phyloP scores from a whole-genome alignment of 2,329 filamentous ascomycete genomes.

The Epichloe gansuensis region DNA sequence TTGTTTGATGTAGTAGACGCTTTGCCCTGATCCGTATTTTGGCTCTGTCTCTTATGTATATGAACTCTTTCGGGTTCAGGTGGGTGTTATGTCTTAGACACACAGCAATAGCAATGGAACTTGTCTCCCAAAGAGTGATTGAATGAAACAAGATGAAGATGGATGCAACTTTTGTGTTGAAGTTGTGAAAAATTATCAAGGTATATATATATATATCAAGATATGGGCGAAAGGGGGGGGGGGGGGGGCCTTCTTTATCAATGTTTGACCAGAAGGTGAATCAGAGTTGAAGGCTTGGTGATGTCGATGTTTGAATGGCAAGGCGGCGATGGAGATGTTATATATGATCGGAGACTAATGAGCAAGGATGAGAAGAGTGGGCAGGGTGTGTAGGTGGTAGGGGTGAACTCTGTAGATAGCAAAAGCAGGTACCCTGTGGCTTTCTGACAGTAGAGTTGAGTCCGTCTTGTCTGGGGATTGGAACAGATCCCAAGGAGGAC shows the following conservation, averaged over 20 bases:
- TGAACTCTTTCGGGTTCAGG: no score
- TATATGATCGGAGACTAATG: constrained; percentile 8
- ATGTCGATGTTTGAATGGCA: constrained; percentile 1
- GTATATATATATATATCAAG: no score
- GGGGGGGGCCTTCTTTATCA: constrained; percentile 1
- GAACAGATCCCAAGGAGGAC: constrained; percentile 6
- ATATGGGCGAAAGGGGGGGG: background rate
- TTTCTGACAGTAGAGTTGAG: background rate
- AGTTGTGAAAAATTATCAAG: background rate
- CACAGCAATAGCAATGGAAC: background rate
- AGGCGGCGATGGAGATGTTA: constrained; percentile 8
- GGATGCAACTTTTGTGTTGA: background rate
- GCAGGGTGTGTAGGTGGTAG: background rate
- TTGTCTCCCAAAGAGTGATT: background rate
- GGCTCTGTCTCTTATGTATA: background rate
- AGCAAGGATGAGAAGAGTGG: constrained; percentile 4
- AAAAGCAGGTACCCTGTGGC: background rate
- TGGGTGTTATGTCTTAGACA: background rate
- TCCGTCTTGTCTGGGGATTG: background rate
- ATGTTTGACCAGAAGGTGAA: background rate
- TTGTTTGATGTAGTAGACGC: background rate
- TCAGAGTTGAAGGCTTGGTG: constrained; percentile 3
- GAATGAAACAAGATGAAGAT: background rate
- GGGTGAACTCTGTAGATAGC: background rate
- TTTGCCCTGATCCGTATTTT: no score